Percentiles rank a stretch among this genome's conserved stretches.
Conservation (phyloP, 306 rosid species). For the Fragaria vesca region DNA sequence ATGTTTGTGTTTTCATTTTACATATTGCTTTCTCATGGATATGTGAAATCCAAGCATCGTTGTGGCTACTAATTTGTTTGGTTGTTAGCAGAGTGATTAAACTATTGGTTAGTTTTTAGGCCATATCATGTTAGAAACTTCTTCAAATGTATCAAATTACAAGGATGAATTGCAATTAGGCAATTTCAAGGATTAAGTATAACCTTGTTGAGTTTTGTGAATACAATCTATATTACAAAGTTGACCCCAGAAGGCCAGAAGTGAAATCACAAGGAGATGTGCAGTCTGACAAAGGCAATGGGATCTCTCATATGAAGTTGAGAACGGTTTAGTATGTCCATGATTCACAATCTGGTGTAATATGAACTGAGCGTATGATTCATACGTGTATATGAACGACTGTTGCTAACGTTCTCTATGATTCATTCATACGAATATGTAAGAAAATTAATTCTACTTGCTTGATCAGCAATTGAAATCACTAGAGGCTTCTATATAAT, state of each 20-base stretch:
- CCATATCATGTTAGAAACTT: neutral
- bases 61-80: constrained; percentile 43
- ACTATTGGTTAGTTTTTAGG: constrained; percentile 13
- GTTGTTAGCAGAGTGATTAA: constrained; percentile 17
- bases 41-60: constrained; percentile 26
- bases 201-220: neutral
- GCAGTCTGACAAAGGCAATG: too few relatives aligned
- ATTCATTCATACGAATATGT: too few relatives aligned
- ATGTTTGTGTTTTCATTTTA: constrained; percentile 18
- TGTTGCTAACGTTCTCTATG: too few relatives aligned
- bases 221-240: neutral
- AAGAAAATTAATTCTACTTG: neutral
- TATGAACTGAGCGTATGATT: too few relatives aligned
- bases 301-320: too few relatives aligned
- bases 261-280: neutral
- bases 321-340: too few relatives aligned
- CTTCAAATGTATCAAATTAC: neutral
- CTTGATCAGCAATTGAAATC: neutral
- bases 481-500: neutral
- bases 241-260: neutral
- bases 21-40: constrained; percentile 20
- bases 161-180: neutral
- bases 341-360: too few relatives aligned
- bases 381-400: too few relatives aligned
- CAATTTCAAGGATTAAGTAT: neutral